phyloP scores from a whole-genome alignment of 2,329 filamentous ascomycete genomes.

The Cordyceps sp. region DNA sequence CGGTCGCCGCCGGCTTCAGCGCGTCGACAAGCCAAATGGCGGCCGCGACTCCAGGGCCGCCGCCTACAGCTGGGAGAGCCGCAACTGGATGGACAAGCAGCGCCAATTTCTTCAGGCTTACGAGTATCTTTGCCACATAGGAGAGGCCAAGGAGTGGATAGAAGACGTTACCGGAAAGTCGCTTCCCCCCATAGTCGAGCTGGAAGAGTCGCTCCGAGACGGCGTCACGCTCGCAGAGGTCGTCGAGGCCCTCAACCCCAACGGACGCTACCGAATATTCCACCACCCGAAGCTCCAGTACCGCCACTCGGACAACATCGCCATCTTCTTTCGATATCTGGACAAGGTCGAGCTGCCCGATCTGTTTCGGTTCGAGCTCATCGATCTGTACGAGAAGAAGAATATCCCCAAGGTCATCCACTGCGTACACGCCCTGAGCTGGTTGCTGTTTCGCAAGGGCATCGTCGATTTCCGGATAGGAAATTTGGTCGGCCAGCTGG shows the following conservation, averaged over 20 bases:
- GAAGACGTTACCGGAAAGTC: slow-evolving; percentile 73
- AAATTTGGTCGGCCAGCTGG: slow-evolving; percentile 86
- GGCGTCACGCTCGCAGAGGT: slow-evolving; percentile 91
- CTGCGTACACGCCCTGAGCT: slow-evolving; percentile 92
- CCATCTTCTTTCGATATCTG: slow-evolving; percentile 85
- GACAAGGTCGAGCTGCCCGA: slow-evolving; percentile 87
- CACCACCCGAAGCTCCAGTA: slow-evolving; percentile 73
- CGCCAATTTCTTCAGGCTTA: slow-evolving; percentile 92
- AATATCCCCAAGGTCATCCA: slow-evolving; percentile 99
- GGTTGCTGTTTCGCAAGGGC: slow-evolving; percentile 89
- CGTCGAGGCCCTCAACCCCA: slow-evolving; percentile 73
- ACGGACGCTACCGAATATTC: slow-evolving; percentile 67
- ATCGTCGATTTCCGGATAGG: slow-evolving; percentile 93
- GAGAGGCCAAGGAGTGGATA: slow-evolving; percentile 98
- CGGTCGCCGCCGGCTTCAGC: slow-evolving; percentile 68
- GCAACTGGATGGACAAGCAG: slow-evolving; percentile 99
- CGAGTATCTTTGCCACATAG: slow-evolving; percentile 96
- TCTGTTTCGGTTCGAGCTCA: slow-evolving; percentile 89
- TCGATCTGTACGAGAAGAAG: slow-evolving; percentile 98
- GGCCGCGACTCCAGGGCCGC: slow-evolving; percentile 28
- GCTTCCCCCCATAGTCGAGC: slow-evolving; percentile 80
- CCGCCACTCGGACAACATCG: slow-evolving; percentile 95
- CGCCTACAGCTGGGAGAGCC: slow-evolving; percentile 57
- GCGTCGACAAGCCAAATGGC: slow-evolving; percentile 38
- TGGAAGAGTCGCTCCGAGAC: slow-evolving; percentile 83